Evolutionary conservation across 306 rosid species (phyloP).

Genomic region (Oxytropis ochrocephala): DNA sequence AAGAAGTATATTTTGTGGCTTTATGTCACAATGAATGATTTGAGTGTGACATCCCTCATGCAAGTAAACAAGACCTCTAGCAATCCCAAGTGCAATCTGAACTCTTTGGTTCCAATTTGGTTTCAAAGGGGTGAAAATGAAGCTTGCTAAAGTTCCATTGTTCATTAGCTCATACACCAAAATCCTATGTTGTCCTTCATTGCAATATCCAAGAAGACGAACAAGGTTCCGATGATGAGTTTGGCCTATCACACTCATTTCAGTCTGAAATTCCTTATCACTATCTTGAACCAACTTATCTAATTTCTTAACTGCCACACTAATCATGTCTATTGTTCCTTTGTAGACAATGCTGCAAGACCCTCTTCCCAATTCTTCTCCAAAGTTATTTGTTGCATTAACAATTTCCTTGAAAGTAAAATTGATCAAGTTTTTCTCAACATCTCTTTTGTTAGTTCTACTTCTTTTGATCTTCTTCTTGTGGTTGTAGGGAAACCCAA

Average conservation of each 20-base stretch:
- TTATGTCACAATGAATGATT: slow-evolving; percentile 28
- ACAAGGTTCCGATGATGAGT: slow-evolving; percentile 22
- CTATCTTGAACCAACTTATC: slow-evolving; percentile 15
- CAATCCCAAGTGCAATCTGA: not conserved
- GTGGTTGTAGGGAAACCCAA: not conserved
- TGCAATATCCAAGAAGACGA: slow-evolving; percentile 23
- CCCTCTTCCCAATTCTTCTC: slow-evolving; percentile 29
- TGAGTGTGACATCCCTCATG: slow-evolving; percentile 24
- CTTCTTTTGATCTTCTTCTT: not conserved
- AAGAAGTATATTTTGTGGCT: slow-evolving; percentile 18
- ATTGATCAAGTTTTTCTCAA: not conserved
- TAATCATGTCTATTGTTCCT: not conserved
- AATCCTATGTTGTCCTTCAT: slow-evolving; percentile 13
- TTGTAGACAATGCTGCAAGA: slow-evolving; percentile 27
- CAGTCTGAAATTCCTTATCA: slow-evolving; percentile 21
- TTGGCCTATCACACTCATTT: slow-evolving; percentile 19
- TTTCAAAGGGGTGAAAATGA: not conserved
- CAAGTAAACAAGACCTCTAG: slow-evolving; percentile 26
- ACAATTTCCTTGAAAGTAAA: slow-evolving; percentile 9
- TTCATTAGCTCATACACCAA: slow-evolving; percentile 15
- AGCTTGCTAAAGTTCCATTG: slow-evolving; percentile 17
- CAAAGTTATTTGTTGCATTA: slow-evolving; percentile 21
- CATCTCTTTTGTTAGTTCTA: not conserved
- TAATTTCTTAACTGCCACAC: slow-evolving; percentile 24
- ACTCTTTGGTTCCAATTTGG: slow-evolving; percentile 16